These are phyloP conservation scores for Jatropha curcas DNA, from an alignment of 345 rosid species.

Conservation along the genomic window DNA sequence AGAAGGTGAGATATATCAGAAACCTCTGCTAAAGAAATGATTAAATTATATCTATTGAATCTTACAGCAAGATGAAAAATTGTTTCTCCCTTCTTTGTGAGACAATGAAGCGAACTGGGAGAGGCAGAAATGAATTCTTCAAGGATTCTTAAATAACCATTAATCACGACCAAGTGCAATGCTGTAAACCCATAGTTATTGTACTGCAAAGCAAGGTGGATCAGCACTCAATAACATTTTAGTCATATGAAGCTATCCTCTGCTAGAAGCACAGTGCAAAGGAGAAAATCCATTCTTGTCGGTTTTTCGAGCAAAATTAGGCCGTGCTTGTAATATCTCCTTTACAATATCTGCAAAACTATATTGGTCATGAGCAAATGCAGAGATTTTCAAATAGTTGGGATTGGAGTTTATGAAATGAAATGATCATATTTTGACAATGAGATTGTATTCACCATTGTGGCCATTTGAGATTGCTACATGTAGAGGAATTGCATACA, in stretches of 20 bases:
- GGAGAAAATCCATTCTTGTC: slow-evolving; percentile 6
- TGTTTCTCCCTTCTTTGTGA: slow-evolving; percentile 20
- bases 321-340: slow-evolving; percentile 6
- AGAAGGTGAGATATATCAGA: slow-evolving; percentile 9
- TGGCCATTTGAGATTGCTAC: no score
- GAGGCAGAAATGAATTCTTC: slow-evolving; percentile 8
- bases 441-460: no score
- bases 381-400: no score
- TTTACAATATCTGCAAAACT: slow-evolving; percentile 18
- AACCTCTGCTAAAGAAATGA: not conserved
- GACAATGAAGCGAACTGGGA: slow-evolving; percentile 13
- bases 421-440: no score
- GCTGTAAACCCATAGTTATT: slow-evolving; percentile 17
- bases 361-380: not conserved
- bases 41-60: not conserved
- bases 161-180: slow-evolving; percentile 24
- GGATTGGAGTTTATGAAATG: no score
- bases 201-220: slow-evolving; percentile 15
- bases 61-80: slow-evolving; percentile 31
- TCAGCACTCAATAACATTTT: slow-evolving; percentile 9
- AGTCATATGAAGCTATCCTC: slow-evolving; percentile 13
- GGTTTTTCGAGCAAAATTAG: slow-evolving; percentile 8
- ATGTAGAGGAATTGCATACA: no score
- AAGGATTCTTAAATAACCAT: slow-evolving; percentile 20
- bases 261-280: slow-evolving; percentile 21